Evolutionary conservation across 108 stramenopile genomes (phyloP).

Genomic region (Epipyxis sp.): DNA sequence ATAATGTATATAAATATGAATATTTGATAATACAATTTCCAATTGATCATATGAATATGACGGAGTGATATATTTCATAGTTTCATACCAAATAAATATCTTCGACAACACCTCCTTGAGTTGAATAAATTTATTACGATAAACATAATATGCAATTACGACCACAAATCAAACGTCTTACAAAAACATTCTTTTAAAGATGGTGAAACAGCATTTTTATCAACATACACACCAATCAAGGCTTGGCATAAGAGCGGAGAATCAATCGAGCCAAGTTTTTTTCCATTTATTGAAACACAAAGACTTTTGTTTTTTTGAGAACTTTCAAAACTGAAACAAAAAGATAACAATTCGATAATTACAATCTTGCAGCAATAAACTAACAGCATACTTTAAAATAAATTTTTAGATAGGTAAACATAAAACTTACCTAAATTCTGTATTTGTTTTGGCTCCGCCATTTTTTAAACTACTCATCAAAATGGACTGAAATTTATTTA

Average conservation of each 20-base stretch:
- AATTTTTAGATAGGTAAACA: background rate
- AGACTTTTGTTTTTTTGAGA: background rate
- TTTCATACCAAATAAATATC: too few species aligned
- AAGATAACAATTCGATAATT: too few species aligned
- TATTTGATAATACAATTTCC: too few species aligned
- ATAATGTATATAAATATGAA: too few species aligned
- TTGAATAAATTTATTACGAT: too few species aligned
- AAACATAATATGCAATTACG: too few species aligned
- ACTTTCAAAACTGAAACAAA: too few species aligned
- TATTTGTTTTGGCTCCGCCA: slow-evolving; percentile 6
- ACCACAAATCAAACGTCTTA: too few species aligned
- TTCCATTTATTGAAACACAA: background rate
- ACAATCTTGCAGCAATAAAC: background rate
- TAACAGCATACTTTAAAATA: background rate
- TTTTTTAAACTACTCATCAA: slow-evolving; percentile 16
- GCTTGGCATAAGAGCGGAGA: background rate
- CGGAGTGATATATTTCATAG: too few species aligned
- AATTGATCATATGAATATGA: too few species aligned
- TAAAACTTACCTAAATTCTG: slow-evolving; percentile 18
- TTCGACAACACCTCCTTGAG: too few species aligned
- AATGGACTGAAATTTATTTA: slow-evolving; percentile 39
- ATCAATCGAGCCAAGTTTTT: background rate
- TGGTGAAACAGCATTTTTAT: background rate
- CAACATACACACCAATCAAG: background rate
- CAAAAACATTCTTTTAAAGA: background rate